A percentile compares a stretch with the other conserved stretches of the same genome.
phyloP scores from a whole-genome alignment of 495 filamentous ascomycete genomes.

The Penicillium psychrofluorescens region DNA sequence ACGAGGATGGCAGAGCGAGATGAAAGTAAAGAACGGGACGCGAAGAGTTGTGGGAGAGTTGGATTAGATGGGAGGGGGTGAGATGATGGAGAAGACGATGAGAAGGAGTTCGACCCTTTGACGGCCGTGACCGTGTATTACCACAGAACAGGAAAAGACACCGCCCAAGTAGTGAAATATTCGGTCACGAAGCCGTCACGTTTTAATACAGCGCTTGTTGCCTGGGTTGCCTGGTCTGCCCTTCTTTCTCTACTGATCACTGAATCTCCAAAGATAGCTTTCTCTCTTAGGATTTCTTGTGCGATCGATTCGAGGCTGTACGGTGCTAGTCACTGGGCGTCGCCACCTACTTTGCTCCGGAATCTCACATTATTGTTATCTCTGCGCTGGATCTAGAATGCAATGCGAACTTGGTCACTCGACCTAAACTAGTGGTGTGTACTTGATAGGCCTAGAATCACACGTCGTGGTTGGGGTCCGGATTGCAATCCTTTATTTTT shows the following conservation, averaged over 20 bases:
- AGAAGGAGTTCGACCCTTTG: conserved; percentile 16
- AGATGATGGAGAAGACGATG: conserved; percentile 10
- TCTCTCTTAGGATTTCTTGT: not conserved
- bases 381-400: too few species aligned
- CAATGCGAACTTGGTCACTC: too few species aligned
- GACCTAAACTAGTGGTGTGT: too few species aligned
- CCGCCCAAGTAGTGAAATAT: conserved; percentile 2
- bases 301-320: not conserved
- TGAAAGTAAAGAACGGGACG: conserved; percentile 1
- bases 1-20: not conserved
- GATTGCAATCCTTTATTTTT: too few species aligned
- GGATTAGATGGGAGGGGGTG: conserved; percentile 4
- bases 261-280: not conserved
- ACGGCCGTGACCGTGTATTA: conserved; percentile 21
- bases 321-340: not conserved
- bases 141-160: conserved; percentile 8
- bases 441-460: too few species aligned
- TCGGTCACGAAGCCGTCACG: not conserved
- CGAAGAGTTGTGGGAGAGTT: conserved; percentile 4
- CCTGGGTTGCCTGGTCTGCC: too few species aligned
- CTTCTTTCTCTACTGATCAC: too few species aligned
- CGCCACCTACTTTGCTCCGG: not conserved
- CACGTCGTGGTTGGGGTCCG: too few species aligned
- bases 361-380: too few species aligned
- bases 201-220: too few species aligned